A percentile compares a stretch with the other conserved stretches of the same genome.
phyloP scores from a whole-genome alignment of 2,329 filamentous ascomycete genomes.

The Stagonosporopsis rhizophila region DNA sequence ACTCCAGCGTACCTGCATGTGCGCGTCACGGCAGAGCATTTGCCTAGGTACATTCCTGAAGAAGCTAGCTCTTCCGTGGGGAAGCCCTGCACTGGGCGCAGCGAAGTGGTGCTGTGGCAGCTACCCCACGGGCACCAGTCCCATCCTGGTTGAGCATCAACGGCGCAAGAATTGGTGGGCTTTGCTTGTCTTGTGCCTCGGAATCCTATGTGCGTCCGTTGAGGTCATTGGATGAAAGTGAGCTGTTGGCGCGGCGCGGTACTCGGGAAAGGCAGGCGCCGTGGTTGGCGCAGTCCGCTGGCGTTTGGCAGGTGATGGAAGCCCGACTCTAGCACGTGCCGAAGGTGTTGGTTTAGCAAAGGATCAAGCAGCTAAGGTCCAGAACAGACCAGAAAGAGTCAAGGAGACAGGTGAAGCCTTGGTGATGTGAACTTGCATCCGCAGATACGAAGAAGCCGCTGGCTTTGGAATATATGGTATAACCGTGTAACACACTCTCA shows the following conservation, averaged over 20 bases:
- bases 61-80: conserved; percentile 26
- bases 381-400: not conserved
- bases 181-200: conserved; percentile 15
- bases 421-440: not conserved
- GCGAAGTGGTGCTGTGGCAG: not conserved
- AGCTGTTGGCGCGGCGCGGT: not conserved
- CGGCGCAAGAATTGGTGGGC: not conserved
- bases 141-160: conserved; percentile 7
- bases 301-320: conserved; percentile 7
- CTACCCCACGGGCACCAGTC: conserved; percentile 9
- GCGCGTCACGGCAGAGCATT: conserved; percentile 10
- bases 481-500: not conserved
- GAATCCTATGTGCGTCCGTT: conserved; percentile 7
- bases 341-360: not conserved
- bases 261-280: conserved; percentile 10
- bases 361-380: not conserved
- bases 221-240: conserved; percentile 10
- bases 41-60: conserved; percentile 31
- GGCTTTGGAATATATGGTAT: not conserved
- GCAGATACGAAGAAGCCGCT: not conserved
- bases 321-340: not conserved
- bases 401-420: not conserved
- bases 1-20: conserved; percentile 24
- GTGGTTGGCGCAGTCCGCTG: conserved; percentile 1
- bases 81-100: conserved; percentile 15